Base-by-base conservation (phyloP, 139 green algal species). In the Astrephomene gubernaculifera region DNA sequence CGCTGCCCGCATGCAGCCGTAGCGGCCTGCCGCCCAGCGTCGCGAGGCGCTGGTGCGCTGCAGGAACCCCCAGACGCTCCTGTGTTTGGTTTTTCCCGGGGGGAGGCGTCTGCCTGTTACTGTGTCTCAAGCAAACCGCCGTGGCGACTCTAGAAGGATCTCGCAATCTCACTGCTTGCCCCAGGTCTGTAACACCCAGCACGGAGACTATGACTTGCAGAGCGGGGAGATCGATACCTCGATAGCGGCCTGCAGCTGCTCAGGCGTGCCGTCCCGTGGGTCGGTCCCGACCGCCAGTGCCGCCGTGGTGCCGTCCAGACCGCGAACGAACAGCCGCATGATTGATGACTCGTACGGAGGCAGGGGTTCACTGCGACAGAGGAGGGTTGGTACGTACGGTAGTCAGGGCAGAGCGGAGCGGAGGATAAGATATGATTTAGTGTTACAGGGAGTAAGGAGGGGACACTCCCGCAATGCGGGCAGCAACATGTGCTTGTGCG, bases 11-110 rank as follows among this genome's bases (percentile, higher is more conserved):
- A 2, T 35, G 19, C 25, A 25, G 24, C 36, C 73, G 73, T 54
- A 82, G 53, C 36, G 73, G 73, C 17, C 73, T 38, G 27, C 73
- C 73, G 33, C 73, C 73, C 36, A 70, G 53, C 0, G 73, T 82
- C 10, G 73, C 39, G 12, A 82, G 73, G 1, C 69, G 7, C 73
- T 82, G 73, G 4, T 57, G 4, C 53, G n/a, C 36, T 2, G 52
- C 36, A 12, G 73, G 73, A 12, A 82, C 12, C 10, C 73, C 73
- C 73, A 82, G 73, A 6, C 73, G 73, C 33, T 21, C 73, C 73
- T 82, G 53, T 24, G n/a, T 10, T 70, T 39, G 29, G n/a, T 9
- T 70, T 67, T 25, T 12, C 49, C 49, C 12, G 49, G 49, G 49
- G 12, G 49, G 49, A 57, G 12, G 49, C 49, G 49, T 17, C 49